A percentile compares a stretch with the other conserved stretches of the same genome.
phyloP scores from a whole-genome alignment of 1,284 basidiomycete genomes.

The Stereum hirsutum region DNA sequence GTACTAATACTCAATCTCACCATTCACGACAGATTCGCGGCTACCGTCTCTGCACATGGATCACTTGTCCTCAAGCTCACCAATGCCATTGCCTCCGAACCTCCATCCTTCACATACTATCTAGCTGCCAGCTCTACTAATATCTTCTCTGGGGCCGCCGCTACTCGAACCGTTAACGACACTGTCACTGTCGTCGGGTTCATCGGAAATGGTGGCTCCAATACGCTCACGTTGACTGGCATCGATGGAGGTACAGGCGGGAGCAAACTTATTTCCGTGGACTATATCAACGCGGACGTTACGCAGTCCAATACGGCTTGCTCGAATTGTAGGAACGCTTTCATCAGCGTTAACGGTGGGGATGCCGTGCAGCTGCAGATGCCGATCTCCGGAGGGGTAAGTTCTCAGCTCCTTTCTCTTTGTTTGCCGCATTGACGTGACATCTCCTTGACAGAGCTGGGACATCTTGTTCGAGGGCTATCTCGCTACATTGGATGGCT shows the following conservation, averaged over 20 bases:
- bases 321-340: conserved; percentile 37
- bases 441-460: background rate
- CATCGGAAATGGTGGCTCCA: conserved; percentile 33
- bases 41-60: background rate
- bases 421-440: background rate
- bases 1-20: background rate
- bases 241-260: conserved; percentile 35
- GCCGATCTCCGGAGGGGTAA: conserved; percentile 38
- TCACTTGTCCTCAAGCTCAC: background rate
- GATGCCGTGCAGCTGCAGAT: conserved; percentile 32
- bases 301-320: conserved; percentile 32
- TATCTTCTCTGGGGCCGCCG: conserved; percentile 30
- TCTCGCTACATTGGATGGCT: background rate
- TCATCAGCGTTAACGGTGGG: conserved; percentile 36
- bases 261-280: conserved; percentile 32
- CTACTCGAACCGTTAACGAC: conserved; percentile 26
- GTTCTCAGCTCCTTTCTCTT: background rate
- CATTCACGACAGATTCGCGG: background rate
- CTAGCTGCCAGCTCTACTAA: conserved; percentile 12
- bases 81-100: background rate
- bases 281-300: conserved; percentile 39
- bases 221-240: conserved; percentile 30
- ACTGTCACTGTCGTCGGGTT: conserved; percentile 32
- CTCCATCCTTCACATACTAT: background rate
- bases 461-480: background rate